Evolutionary conservation across 805 yeast species (phyloP), one percentile per base, ranked within the genome.

Genomic region (Metschnikowia orientalis): DNA sequence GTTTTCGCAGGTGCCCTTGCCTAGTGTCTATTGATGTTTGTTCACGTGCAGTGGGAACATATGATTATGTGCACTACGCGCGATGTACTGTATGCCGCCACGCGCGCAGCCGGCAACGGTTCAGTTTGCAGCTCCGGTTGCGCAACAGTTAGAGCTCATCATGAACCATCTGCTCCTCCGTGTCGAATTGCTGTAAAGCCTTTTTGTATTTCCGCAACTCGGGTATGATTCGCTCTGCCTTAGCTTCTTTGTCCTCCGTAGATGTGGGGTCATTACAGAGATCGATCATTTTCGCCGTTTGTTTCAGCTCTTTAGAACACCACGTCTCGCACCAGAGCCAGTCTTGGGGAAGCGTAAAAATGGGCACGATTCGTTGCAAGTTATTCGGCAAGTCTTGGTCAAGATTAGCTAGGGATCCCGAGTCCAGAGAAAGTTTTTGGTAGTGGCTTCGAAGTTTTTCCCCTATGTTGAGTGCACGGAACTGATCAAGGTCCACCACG

Each of bases 281-380:
- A 49, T 86, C 95, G 41, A 86, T 82, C 8, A 89, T 81, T 53
- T 78, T 82, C 2, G 95, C 95, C 0, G 61, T 59, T 34, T 53
- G 54, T 37, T 81, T 58, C 20, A 75, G 61, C 30, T 71, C 81
- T 42, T 79, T 84, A 18, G 78, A 68, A 55, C 95, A 84, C 95
- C 95, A 86, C 0, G 95, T 86, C 51, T 86, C 95, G 59, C 95
- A 87, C 95, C 95, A 87, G 23, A 85, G 61, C 94, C 95, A 86
- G 27, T 84, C 89, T 45, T 80, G 80, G 3, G 87, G 84, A 26
- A 86, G 62, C 6, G 92, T 79, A 48, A 65, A 73, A 12, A 87
- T 87, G 30, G 79, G 81, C 18, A 90, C 56, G 18, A 58, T 55
- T 14, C 65, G 48, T 56, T 92, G 97, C 46, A 89, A 46, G 51